Evolutionary conservation across 108 stramenopile species (phyloP).

Genomic region (Craspedostauros australis): DNA sequence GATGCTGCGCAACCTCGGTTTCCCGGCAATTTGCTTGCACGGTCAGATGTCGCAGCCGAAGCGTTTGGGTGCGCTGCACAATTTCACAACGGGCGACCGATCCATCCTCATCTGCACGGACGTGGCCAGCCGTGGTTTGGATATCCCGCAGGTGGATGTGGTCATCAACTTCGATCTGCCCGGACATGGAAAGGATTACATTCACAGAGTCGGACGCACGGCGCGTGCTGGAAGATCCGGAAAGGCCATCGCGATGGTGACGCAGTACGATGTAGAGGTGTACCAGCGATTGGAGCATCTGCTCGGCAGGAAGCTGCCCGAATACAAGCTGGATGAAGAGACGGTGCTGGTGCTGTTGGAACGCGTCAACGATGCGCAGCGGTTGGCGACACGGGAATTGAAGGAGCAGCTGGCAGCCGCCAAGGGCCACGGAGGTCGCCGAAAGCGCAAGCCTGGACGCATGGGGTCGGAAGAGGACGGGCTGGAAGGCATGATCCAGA

Average conservation of each 20-base stretch:
- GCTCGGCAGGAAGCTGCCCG: slow-evolving; percentile 80
- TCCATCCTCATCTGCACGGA: slow-evolving; percentile 96
- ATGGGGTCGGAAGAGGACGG: slow-evolving; percentile 47
- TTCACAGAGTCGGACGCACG: slow-evolving; percentile 96
- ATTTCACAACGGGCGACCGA: slow-evolving; percentile 83
- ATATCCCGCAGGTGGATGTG: slow-evolving; percentile 92
- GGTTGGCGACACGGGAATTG: slow-evolving; percentile 83
- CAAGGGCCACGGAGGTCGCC: slow-evolving; percentile 26
- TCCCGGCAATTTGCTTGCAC: slow-evolving; percentile 94
- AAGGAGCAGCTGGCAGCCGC: slow-evolving; percentile 76
- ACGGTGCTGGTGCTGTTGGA: slow-evolving; percentile 92
- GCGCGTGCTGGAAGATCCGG: slow-evolving; percentile 96
- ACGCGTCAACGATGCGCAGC: slow-evolving; percentile 93
- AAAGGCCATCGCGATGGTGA: slow-evolving; percentile 95
- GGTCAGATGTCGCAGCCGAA: slow-evolving; percentile 98
- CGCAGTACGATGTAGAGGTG: slow-evolving; percentile 98
- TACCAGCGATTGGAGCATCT: slow-evolving; percentile 94
- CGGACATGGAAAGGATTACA: slow-evolving; percentile 94
- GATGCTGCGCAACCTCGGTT: slow-evolving; percentile 95
- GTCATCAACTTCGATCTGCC: slow-evolving; percentile 98
- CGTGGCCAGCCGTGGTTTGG: slow-evolving; percentile 94
- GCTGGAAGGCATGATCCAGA: slow-evolving; percentile 35
- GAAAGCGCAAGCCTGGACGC: slow-evolving; percentile 28
- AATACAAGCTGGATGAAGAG: slow-evolving; percentile 83
- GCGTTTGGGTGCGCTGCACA: slow-evolving; percentile 93